Percentiles rank a stretch among this genome's conserved stretches.
Evolutionary conservation across 805 yeast genomes (phyloP).

Genomic region (Millerozyma acaciae): DNA sequence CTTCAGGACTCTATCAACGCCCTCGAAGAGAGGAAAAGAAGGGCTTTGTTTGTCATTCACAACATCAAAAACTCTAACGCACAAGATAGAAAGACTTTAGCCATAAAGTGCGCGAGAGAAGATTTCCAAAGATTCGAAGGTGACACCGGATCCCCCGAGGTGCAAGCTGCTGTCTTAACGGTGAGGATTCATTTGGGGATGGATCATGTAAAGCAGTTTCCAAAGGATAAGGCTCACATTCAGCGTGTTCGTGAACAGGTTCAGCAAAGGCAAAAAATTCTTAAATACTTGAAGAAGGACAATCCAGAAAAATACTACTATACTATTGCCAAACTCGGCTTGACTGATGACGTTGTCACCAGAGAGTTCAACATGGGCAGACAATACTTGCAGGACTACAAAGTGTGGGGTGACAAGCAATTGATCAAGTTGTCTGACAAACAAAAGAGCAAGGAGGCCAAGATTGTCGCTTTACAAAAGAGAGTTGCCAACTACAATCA

Average conservation of each 20-base stretch:
- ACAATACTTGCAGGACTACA: slow-evolving; percentile 72
- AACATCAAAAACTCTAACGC: slow-evolving; percentile 67
- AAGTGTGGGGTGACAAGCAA: slow-evolving; percentile 71
- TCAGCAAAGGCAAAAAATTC: slow-evolving; percentile 80
- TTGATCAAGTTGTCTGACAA: slow-evolving; percentile 48
- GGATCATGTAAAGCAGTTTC: slow-evolving; percentile 61
- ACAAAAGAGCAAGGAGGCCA: slow-evolving; percentile 27
- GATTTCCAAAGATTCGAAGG: slow-evolving; percentile 84
- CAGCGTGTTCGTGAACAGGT: slow-evolving; percentile 77
- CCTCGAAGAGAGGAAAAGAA: slow-evolving; percentile 54
- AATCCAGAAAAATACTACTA: slow-evolving; percentile 80
- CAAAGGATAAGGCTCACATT: slow-evolving; percentile 68
- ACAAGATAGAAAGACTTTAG: slow-evolving; percentile 53
- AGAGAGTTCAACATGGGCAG: slow-evolving; percentile 79
- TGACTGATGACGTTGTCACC: slow-evolving; percentile 73
- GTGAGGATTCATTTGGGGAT: slow-evolving; percentile 74
- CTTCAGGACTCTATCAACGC: slow-evolving; percentile 24
- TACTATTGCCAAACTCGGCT: slow-evolving; percentile 82
- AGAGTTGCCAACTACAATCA: slow-evolving; percentile 36
- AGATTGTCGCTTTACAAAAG: slow-evolving; percentile 33
- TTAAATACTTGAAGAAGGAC: slow-evolving; percentile 77
- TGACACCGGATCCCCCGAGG: slow-evolving; percentile 94
- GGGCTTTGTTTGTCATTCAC: slow-evolving; percentile 66
- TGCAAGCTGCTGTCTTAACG: slow-evolving; percentile 89
- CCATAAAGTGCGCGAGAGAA: slow-evolving; percentile 59